Conservation (phyloP, 2,329 filamentous ascomycete species). For the Cordyceps tenuipes region DNA sequence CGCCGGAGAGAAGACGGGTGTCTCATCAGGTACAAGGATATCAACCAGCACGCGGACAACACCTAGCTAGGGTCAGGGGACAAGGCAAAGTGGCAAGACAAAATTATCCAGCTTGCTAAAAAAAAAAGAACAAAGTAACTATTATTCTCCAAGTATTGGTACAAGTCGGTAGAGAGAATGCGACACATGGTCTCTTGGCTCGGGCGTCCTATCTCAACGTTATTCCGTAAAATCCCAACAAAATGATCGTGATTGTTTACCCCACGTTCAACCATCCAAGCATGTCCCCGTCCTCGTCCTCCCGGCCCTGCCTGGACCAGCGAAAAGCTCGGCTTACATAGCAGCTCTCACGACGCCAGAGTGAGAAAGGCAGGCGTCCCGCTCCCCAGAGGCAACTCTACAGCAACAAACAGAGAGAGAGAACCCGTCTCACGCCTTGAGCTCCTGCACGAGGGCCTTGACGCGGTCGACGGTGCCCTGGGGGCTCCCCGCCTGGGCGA, state of each 20-base stretch:
- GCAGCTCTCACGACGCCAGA: no score
- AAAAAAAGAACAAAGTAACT: neutral
- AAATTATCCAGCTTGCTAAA: neutral
- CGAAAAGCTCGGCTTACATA: no score
- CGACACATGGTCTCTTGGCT: neutral
- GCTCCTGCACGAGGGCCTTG: conserved; percentile 55
- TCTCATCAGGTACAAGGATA: neutral
- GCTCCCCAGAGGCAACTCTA: neutral
- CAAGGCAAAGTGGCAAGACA: neutral
- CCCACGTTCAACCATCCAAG: neutral
- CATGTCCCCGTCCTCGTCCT: neutral
- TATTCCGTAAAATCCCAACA: neutral
- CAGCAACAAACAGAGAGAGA: neutral
- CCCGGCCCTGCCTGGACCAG: no score
- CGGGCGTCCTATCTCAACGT: neutral
- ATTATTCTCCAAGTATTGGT: neutral
- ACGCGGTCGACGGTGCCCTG: conserved; percentile 70
- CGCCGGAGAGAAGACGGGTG: neutral
- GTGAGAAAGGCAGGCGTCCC: neutral
- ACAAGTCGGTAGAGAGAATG: neutral
- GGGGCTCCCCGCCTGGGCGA: conserved; percentile 67
- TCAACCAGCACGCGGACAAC: neutral
- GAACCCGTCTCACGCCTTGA: conserved; percentile 13
- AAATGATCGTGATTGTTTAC: neutral
- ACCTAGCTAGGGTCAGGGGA: neutral